These are phyloP conservation scores for Aspergillus fructus DNA, from an alignment of 2,329 filamentous ascomycete species.

Conservation along the genomic window DNA sequence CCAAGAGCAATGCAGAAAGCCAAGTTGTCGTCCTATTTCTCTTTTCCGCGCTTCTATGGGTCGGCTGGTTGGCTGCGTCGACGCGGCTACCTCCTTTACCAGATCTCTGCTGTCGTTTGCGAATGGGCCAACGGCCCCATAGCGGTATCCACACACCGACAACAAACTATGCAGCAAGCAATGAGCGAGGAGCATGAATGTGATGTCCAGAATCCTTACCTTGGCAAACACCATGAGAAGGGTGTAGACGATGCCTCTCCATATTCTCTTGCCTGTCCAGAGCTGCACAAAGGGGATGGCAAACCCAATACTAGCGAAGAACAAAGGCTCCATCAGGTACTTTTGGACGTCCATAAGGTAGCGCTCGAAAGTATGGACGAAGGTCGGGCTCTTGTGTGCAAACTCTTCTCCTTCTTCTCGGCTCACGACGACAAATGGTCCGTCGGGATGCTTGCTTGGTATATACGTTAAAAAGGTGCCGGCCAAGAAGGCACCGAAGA, in stretches of 20 bases:
- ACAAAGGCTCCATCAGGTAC: slow-evolving; percentile 34
- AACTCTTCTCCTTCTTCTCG: slow-evolving; percentile 34
- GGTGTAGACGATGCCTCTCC: slow-evolving; percentile 30
- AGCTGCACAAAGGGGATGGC: slow-evolving; percentile 33
- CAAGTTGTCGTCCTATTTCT: slow-evolving; percentile 6
- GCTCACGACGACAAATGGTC: slow-evolving; percentile 36
- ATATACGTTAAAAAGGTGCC: slow-evolving; percentile 39
- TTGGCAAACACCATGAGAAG: slow-evolving; percentile 32
- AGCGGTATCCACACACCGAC: slow-evolving; percentile 30
- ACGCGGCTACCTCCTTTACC: too few species aligned
- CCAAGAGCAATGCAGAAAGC: slow-evolving; percentile 27
- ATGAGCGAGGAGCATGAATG: background rate
- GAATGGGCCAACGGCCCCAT: slow-evolving; percentile 9
- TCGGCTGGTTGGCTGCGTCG: background rate
- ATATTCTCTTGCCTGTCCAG: slow-evolving; percentile 33
- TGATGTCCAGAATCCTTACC: slow-evolving; percentile 13
- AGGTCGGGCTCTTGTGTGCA: slow-evolving; percentile 35
- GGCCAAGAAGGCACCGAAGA: slow-evolving; percentile 40
- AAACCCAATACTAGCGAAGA: slow-evolving; percentile 34
- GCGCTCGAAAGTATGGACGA: slow-evolving; percentile 40
- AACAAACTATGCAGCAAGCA: slow-evolving; percentile 18
- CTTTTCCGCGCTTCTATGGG: background rate
- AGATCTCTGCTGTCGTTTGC: background rate
- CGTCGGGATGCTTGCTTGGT: slow-evolving; percentile 36
- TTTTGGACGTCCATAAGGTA: slow-evolving; percentile 38